A percentile compares a stretch with the other conserved stretches of the same genome.
phyloP scores from a whole-genome alignment of 2,329 filamentous ascomycete genomes.

The Colletotrichum lini region DNA sequence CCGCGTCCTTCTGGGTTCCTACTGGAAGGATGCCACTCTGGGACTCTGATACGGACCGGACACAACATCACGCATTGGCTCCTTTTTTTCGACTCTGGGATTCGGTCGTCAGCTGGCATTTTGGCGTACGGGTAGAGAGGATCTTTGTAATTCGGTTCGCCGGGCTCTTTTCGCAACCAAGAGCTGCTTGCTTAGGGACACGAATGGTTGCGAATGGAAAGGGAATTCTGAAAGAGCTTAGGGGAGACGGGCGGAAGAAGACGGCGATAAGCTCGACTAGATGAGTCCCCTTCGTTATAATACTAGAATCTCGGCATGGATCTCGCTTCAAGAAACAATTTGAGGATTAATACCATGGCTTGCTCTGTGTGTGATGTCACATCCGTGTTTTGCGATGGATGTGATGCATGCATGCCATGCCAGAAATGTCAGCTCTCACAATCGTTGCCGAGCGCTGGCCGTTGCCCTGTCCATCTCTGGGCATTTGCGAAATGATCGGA shows the following conservation, averaged over 20 bases:
- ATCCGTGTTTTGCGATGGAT: background rate
- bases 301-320: too few relatives aligned
- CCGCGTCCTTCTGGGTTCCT: background rate
- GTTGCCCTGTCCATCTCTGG: background rate
- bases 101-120: too few relatives aligned
- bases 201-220: background rate
- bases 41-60: background rate
- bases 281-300: background rate
- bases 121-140: background rate
- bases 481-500: too few relatives aligned
- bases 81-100: too few relatives aligned
- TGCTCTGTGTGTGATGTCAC: background rate
- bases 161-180: background rate
- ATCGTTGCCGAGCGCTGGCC: background rate
- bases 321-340: background rate
- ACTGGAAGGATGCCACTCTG: background rate
- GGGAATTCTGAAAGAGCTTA: background rate
- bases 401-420: background rate
- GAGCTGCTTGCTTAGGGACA: background rate
- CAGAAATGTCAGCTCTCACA: background rate
- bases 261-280: background rate
- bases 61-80: background rate
- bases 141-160: too few relatives aligned
- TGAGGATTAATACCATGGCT: background rate
- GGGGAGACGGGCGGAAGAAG: too few relatives aligned